phyloP scores from a whole-genome alignment of 352 stramenopile genomes.

The Halophytophthora polymorphica region DNA sequence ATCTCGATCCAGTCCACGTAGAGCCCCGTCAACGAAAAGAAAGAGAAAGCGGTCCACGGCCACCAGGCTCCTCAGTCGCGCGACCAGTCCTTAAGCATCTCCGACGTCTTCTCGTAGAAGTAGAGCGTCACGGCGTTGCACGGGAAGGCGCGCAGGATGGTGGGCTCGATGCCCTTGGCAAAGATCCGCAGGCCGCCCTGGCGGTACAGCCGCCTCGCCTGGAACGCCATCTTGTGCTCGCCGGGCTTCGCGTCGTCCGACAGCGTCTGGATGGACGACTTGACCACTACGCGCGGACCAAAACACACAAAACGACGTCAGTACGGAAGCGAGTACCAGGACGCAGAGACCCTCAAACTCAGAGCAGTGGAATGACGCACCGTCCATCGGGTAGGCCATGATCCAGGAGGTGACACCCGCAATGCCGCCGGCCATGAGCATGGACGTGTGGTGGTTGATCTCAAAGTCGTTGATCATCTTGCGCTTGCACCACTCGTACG shows the following conservation, averaged over 20 bases:
- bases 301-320: constrained; percentile 9
- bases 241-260: constrained; percentile 44
- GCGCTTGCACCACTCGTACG: constrained; percentile 81
- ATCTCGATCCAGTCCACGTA: no score
- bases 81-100: constrained; percentile 25
- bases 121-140: constrained; percentile 87
- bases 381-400: constrained; percentile 78
- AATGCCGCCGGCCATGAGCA: constrained; percentile 77
- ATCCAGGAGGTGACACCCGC: constrained; percentile 80
- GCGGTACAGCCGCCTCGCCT: constrained; percentile 60
- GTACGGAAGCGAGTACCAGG: no score
- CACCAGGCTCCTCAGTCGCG: constrained; percentile 8
- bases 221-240: constrained; percentile 73
- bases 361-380: constrained; percentile 25
- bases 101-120: constrained; percentile 78
- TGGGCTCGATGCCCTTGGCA: constrained; percentile 71
- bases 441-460: constrained; percentile 62
- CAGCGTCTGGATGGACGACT: constrained; percentile 82
- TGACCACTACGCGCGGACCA: constrained; percentile 50
- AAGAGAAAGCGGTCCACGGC: constrained; percentile 6
- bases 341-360: no score
- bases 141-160: constrained; percentile 77
- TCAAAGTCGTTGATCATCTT: constrained; percentile 45
- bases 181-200: constrained; percentile 72
- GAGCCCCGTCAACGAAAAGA: no score